A percentile compares a stretch with the other conserved stretches of the same genome.
phyloP scores from a whole-genome alignment of 139 green algal genomes.

The Volvox reticuliferus region DNA sequence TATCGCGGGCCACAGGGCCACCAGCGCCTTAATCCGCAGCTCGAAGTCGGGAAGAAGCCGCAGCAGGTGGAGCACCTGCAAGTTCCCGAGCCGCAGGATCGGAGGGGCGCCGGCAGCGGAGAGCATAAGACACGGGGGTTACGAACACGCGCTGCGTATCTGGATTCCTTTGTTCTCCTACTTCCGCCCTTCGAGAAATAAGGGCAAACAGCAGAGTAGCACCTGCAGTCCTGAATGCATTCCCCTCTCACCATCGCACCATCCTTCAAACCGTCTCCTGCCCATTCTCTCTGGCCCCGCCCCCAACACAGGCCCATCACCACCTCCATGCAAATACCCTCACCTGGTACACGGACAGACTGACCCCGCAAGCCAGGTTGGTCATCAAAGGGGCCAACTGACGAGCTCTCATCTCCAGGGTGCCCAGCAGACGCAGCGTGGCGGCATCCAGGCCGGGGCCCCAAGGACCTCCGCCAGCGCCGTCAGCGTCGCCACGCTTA shows the following conservation, averaged over 20 bases:
- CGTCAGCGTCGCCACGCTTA: slow-evolving; percentile 8
- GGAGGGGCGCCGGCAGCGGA: neutral
- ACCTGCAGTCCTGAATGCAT: neutral
- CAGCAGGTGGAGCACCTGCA: slow-evolving; percentile 34
- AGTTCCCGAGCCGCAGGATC: neutral
- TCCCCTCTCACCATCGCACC: neutral
- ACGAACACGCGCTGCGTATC: too few relatives aligned
- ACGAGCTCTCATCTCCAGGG: neutral
- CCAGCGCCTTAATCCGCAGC: slow-evolving; percentile 29
- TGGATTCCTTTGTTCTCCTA: too few relatives aligned
- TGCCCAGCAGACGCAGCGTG: neutral
- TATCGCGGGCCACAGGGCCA: slow-evolving; percentile 41
- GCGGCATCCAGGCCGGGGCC: neutral
- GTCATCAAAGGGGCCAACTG: slow-evolving; percentile 9
- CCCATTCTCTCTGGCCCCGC: too few relatives aligned
- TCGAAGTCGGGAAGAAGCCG: slow-evolving; percentile 44
- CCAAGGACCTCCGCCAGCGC: neutral
- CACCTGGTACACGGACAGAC: slow-evolving; percentile 1
- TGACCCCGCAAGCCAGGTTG: slow-evolving; percentile 9
- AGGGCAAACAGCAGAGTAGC: neutral
- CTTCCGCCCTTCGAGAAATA: neutral
- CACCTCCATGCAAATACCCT: neutral
- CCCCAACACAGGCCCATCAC: neutral
- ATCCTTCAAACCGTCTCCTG: too few relatives aligned
- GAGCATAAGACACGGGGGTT: too few relatives aligned